Evolutionary conservation across 2,329 filamentous ascomycete genomes (phyloP), one percentile per base, ranked within the genome.

Genomic region (Aphanocladium album): DNA sequence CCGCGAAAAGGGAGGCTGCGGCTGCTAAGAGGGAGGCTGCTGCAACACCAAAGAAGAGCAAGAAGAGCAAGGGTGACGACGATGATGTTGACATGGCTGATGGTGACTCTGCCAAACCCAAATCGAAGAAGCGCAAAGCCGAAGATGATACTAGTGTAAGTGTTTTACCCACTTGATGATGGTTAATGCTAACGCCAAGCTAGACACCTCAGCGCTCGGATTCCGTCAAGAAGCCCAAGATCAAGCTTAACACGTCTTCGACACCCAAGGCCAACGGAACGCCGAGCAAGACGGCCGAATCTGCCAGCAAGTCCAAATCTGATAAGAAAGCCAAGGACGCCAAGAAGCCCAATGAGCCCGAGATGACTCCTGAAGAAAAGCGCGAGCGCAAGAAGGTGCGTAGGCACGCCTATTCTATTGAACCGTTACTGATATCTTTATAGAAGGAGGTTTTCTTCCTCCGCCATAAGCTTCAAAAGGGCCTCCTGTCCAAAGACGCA

Each of bases 381-480:
- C 79, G 78, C 37, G 68, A 75, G 37, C 83, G 85, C 68, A 88
- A 87, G 70, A 80, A 86, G 76, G 84, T 82, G 75, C 57, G 78
- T 73, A 46, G 1, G 19, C 21, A 14, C 27, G 5, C 14, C 41
- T 45, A 21, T 11, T 39, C 7, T 11, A 21, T 33, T 41, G 39
- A 37, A 43, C 45, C 5, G 33, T 30, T 21, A 56, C 76, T 82
- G 68, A 83, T 64, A 7, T 43, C 9, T 25, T 35, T 59, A 52
- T 65, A 89, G 82, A 88, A 86, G 66, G 87, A 90, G 67, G 91
- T 99, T n/a, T 79, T 97, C 35, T 98, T 96, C 74, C 83, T 97
- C 43, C 89, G 95, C 64, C 93, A 99, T 76, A 91, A 93, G 73
- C 86, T 99, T 37, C 95, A 99, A 72, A 96, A 96, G 73, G 93